phyloP scores from a whole-genome alignment of 2,329 filamentous ascomycete species.

The Ascochyta viciae-villosae region DNA sequence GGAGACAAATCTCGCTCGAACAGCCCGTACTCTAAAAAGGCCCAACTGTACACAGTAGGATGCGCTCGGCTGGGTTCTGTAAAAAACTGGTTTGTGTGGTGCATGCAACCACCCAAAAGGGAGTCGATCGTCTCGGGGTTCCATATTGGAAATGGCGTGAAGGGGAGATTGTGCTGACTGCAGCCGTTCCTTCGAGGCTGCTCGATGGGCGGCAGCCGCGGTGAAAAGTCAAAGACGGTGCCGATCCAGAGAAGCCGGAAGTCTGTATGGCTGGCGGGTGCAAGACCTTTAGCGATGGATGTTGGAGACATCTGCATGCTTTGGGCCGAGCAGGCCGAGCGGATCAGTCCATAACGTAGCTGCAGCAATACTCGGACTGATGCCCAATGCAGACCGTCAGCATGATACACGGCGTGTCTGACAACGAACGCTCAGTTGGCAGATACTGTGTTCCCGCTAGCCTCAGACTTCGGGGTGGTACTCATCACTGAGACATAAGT shows the following conservation, averaged over 20 bases:
- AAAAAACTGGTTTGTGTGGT: neutral
- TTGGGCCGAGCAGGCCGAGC: neutral
- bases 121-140: neutral
- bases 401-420: neutral
- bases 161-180: constrained; percentile 11
- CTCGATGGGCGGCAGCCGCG: constrained; percentile 7
- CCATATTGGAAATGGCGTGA: neutral
- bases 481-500: neutral
- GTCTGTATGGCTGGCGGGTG: neutral
- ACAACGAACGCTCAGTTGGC: neutral
- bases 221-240: neutral
- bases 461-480: neutral
- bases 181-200: constrained; percentile 1
- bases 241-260: neutral
- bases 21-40: neutral
- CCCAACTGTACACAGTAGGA: neutral
- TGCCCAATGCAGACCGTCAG: neutral
- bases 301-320: neutral
- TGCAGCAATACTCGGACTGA: neutral
- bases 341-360: neutral
- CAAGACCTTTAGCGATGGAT: neutral
- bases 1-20: neutral
- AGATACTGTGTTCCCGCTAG: too few relatives aligned
- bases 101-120: neutral
- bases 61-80: neutral